These are phyloP conservation scores for Talaromyces sp. DNA, from an alignment of 2,329 filamentous ascomycete species.

Conservation along the genomic window DNA sequence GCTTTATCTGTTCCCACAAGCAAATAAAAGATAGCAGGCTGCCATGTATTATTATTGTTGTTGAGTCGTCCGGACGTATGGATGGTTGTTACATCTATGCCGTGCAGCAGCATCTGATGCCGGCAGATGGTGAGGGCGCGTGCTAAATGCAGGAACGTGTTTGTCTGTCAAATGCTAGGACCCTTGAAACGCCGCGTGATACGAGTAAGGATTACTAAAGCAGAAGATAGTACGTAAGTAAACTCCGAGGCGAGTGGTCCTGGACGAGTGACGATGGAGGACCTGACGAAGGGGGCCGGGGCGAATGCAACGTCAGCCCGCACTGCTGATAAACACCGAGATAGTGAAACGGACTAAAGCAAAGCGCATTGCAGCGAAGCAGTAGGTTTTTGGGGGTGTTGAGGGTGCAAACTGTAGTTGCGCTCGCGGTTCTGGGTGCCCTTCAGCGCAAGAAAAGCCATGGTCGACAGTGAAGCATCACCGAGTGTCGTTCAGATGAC, in stretches of 20 bases:
- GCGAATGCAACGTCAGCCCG: not conserved
- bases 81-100: not conserved
- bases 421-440: not conserved
- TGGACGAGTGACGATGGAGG: not conserved
- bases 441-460: not conserved
- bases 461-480: not conserved
- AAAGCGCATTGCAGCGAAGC: not conserved
- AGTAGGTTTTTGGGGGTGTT: not conserved
- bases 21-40: not conserved
- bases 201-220: not conserved
- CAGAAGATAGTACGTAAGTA: not conserved
- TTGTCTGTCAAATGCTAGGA: not conserved
- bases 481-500: not conserved
- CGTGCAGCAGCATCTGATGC: not conserved
- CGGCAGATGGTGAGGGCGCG: not conserved
- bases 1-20: not conserved
- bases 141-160: not conserved
- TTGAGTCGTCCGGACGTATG: not conserved
- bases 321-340: not conserved
- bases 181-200: not conserved
- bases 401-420: not conserved
- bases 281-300: not conserved
- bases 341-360: not conserved
- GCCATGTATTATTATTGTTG: not conserved
- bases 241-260: not conserved